phyloP scores from a whole-genome alignment of 768 basidiomycete genomes.

The Hypsizygus marmoreus region DNA sequence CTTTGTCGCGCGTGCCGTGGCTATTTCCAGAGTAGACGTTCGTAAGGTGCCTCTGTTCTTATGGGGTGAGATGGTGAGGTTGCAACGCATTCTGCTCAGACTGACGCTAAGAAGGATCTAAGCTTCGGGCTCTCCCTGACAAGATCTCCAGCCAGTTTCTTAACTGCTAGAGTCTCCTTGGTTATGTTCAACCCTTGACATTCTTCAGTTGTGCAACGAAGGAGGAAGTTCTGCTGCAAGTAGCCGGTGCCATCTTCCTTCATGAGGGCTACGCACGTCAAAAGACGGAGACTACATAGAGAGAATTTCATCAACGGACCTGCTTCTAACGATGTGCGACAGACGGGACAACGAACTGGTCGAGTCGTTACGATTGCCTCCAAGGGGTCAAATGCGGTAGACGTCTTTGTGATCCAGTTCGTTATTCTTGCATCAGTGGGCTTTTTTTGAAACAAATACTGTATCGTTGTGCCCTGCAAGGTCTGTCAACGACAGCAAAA shows the following conservation, averaged over 20 bases:
- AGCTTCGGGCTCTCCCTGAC: conserved; percentile 20
- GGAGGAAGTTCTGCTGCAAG: conserved; percentile 35
- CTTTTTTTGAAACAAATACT: neutral
- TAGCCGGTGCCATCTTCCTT: conserved; percentile 42
- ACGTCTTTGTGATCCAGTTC: conserved; percentile 6
- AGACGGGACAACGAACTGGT: conserved; percentile 23
- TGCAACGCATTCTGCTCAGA: no score
- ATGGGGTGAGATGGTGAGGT: no score
- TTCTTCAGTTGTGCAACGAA: conserved; percentile 24
- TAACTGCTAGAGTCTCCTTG: conserved; percentile 38
- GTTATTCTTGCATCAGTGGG: neutral
- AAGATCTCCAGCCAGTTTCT: conserved; percentile 43
- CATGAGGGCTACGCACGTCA: conserved; percentile 33
- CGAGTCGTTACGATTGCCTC: conserved; percentile 11
- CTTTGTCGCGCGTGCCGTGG: neutral
- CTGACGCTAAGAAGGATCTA: conserved; percentile 31
- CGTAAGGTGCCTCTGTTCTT: no score
- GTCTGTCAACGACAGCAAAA: neutral
- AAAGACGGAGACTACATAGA: no score
- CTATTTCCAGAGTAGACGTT: neutral
- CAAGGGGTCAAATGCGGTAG: conserved; percentile 12
- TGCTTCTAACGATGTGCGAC: conserved; percentile 9
- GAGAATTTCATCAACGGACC: conserved; percentile 12
- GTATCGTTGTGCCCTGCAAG: neutral
- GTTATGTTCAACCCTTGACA: conserved; percentile 39